Base-by-base conservation (phyloP, 2,329 filamentous ascomycete species). In the Nemania abortiva region DNA sequence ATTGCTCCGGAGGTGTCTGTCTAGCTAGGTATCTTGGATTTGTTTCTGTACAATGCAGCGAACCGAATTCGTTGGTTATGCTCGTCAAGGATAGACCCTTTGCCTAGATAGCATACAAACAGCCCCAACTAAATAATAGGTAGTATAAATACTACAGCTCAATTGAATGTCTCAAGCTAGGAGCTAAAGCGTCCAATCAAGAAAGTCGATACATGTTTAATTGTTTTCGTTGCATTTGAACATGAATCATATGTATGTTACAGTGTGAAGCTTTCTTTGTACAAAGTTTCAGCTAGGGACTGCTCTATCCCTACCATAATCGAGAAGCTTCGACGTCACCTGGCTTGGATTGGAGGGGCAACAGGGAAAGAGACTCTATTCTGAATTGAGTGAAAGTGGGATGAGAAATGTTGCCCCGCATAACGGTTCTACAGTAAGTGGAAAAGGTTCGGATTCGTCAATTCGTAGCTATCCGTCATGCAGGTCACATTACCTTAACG, bases 241-340 rank as follows among this genome's bases (percentile, higher is more conserved):
- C 10, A 11, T 42, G 11, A 42, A 13, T 42, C 18, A 42, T 11
- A 42, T 42, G 13, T 6, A 42, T 56, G 20, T 29, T n/a, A 50
- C 39, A 27, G 15, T 27, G 39, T 45, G 10, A 18, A 42, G 15
- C 6, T 42, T 42, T 18, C 13, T 11, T 50, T 50, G 47, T 13
- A 27, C 9, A 6, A 24, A 9, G 18, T 20, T 20, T 47, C n/a
- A 20, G 45, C 45, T 47, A 20, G 20, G 45, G 20, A 20, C n/a
- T 24, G 20, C 47, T 50, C 11, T 50, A 20, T 20, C 24, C 24
- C 7, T n/a, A 4, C 18, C 18, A 5, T 9, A 45, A 31, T 70
- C 67, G 67, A 70, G 70, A 70, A 70, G 64, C 56, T 72, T 67
- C 68, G 68, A 69, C 70, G 65, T 72, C 70, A 70, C 45, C 34